Base-by-base conservation (phyloP, 208 protist species). In the Acanthamoeba triangularis region DNA sequence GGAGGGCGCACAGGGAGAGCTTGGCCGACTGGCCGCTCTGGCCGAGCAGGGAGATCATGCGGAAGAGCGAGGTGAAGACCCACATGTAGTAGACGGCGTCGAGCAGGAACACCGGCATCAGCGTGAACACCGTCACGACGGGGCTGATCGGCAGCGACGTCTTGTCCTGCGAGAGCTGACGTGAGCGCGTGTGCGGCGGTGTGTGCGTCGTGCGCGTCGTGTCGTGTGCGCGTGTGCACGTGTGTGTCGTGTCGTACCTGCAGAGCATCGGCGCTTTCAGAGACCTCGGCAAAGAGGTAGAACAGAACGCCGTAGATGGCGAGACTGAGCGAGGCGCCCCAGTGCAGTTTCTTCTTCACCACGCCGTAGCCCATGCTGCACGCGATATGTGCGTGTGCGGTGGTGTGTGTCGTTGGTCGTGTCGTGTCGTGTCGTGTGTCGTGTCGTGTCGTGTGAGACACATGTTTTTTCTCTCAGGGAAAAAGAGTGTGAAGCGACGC, bases 221-320 rank as follows among this genome's bases (percentile, higher is more conserved):
- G 37, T 41, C 1, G 35, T 59, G 33, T n/a, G 37, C 1, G 59
- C 3, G n/a, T 23, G 11, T 61, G 80, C 25, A n/a, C 37, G 3
- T 41, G 37, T 41, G 37, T 41, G 37, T 3, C 37, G 37, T 41
- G 37, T 41, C 1, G 35, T 59, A 88, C 80, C 80, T 88, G 82
- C 20, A 92, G 63, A 33, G 54, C 85, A 28, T 92, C 85, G 28
- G 63, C 63, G 61, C 54, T 92, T 59, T 92, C 85, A 7, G 85
- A 92, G 6, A 92, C 63, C 59, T 92, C 85, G 37, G 85, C n/a
- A 13, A 92, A 92, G 85, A 92, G 30, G 63, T 76, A 92, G 85
- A 76, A 92, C 23, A 74, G 59, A 3, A 52, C 23, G 35, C 59
- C 85, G 85, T 92, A 76, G 63, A 92, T 30, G 37, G 35, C 44